phyloP scores from a whole-genome alignment of 2,329 filamentous ascomycete species.

The Alternaria metachromatica region DNA sequence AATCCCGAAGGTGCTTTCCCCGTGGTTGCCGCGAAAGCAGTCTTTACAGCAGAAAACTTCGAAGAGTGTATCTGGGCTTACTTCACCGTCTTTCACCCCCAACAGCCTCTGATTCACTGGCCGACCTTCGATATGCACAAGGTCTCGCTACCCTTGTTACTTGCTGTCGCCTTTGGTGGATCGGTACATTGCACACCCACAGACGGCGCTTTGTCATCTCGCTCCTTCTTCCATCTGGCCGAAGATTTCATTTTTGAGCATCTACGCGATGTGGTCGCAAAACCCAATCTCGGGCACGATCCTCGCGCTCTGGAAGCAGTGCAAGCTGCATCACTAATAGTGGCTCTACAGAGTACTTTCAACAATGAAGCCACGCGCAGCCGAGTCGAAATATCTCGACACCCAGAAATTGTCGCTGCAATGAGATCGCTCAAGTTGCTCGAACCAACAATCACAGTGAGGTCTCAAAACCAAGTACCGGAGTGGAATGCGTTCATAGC shows the following conservation, averaged over 20 bases:
- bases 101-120: slow-evolving; percentile 53
- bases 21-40: slow-evolving; percentile 3
- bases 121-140: slow-evolving; percentile 51
- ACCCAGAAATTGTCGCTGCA: slow-evolving; percentile 13
- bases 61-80: slow-evolving; percentile 48
- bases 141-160: slow-evolving; percentile 48
- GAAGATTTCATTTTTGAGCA: slow-evolving; percentile 20
- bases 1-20: background rate
- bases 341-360: slow-evolving; percentile 10
- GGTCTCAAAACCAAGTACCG: background rate
- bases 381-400: slow-evolving; percentile 5
- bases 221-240: slow-evolving; percentile 15
- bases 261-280: background rate
- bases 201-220: slow-evolving; percentile 16
- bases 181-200: slow-evolving; percentile 7
- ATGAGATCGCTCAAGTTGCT: slow-evolving; percentile 8
- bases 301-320: slow-evolving; percentile 2
- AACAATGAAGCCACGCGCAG: slow-evolving; percentile 12
- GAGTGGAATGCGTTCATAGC: slow-evolving; percentile 17
- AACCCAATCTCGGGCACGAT: background rate
- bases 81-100: slow-evolving; percentile 55
- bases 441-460: background rate
- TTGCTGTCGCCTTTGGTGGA: slow-evolving; percentile 53
- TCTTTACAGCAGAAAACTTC: slow-evolving; percentile 15
- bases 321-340: slow-evolving; percentile 18